Conservation (phyloP, 2,329 filamentous ascomycete genomes). For the Colletotrichum eleusines region DNA sequence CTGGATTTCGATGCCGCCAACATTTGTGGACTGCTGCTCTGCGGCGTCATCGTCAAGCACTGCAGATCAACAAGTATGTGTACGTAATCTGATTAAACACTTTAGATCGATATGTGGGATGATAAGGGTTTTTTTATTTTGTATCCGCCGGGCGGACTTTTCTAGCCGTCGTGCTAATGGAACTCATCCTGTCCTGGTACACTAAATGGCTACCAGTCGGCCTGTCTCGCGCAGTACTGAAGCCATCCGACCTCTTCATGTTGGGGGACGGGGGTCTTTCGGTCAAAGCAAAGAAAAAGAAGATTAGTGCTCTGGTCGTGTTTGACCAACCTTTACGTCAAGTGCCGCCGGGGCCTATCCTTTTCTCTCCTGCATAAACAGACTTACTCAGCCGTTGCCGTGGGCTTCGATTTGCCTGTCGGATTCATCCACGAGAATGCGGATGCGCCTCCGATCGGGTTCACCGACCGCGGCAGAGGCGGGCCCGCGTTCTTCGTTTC, state of each 20-base stretch:
- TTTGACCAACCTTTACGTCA: slow-evolving; percentile 8
- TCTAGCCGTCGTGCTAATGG: slow-evolving; percentile 24
- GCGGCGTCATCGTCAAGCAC: not conserved
- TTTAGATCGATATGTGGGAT: not conserved
- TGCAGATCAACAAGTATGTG: not conserved
- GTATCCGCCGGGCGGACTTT: slow-evolving; percentile 27
- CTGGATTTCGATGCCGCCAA: slow-evolving; percentile 12
- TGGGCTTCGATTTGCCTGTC: slow-evolving; percentile 57
- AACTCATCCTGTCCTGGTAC: slow-evolving; percentile 25
- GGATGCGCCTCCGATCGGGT: slow-evolving; percentile 91
- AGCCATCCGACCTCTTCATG: slow-evolving; percentile 28
- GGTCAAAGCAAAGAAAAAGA: slow-evolving; percentile 37
- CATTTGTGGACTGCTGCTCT: not conserved
- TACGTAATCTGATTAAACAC: not conserved
- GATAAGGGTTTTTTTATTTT: slow-evolving; percentile 10
- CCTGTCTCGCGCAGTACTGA: slow-evolving; percentile 26
- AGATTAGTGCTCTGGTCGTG: slow-evolving; percentile 31
- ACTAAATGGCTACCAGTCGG: slow-evolving; percentile 31
- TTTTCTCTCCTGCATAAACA: slow-evolving; percentile 3
- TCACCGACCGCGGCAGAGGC: slow-evolving; percentile 70
- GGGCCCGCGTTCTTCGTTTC: slow-evolving; percentile 53
- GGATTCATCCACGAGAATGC: slow-evolving; percentile 93
- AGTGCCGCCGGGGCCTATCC: slow-evolving; percentile 32
- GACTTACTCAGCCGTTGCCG: slow-evolving; percentile 42
- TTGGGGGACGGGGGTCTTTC: slow-evolving; percentile 10